phyloP scores from a whole-genome alignment of 805 yeast species.

The Isabelozyma gotoi region DNA sequence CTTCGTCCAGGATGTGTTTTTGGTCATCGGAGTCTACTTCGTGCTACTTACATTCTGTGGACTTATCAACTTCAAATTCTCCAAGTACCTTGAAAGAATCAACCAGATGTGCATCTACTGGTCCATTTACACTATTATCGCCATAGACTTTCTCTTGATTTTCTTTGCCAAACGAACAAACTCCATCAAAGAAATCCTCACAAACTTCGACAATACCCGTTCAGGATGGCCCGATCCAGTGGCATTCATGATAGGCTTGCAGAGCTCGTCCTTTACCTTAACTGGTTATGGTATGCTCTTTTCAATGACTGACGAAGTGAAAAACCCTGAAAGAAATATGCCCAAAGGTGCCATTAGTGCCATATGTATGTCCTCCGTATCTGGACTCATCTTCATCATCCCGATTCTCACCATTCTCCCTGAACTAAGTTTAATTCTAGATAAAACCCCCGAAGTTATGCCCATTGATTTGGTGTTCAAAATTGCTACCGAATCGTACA shows the following conservation, averaged over 20 bases:
- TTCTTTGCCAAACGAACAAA: conserved; percentile 60
- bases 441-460: conserved; percentile 61
- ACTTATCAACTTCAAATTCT: conserved; percentile 59
- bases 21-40: conserved; percentile 58
- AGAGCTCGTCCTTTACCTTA: conserved; percentile 74
- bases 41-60: conserved; percentile 59
- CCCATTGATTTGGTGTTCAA: conserved; percentile 80
- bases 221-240: conserved; percentile 75
- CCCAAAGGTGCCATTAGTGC: conserved; percentile 73
- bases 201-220: conserved; percentile 66
- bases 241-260: conserved; percentile 76
- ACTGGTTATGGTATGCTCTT: conserved; percentile 84
- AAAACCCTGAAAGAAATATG: conserved; percentile 68
- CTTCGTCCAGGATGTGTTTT: conserved; percentile 54
- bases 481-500: conserved; percentile 62
- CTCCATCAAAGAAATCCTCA: conserved; percentile 56
- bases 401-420: conserved; percentile 75
- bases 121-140: conserved; percentile 69
- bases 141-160: conserved; percentile 63
- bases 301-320: conserved; percentile 80
- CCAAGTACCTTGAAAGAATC: conserved; percentile 59
- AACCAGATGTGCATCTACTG: conserved; percentile 71
- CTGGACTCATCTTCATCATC: conserved; percentile 69
- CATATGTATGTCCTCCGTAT: conserved; percentile 60
- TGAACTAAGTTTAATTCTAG: conserved; percentile 55